Percentiles rank a stretch among this genome's conserved stretches.
These are phyloP conservation scores for Orychophragmus violaceus DNA, from an alignment of 345 rosid species.

Conservation along the genomic window DNA sequence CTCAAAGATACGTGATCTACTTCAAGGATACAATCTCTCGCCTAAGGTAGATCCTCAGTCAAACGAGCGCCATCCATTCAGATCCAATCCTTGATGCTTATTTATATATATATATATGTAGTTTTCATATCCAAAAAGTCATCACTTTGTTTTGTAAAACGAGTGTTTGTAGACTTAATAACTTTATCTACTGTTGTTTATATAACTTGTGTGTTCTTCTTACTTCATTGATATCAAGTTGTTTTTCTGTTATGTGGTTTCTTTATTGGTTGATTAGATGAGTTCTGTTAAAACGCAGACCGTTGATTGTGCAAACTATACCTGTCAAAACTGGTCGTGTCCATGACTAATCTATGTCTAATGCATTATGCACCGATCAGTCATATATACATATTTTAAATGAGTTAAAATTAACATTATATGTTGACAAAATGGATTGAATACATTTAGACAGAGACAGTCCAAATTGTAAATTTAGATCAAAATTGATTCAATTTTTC, in stretches of 20 bases:
- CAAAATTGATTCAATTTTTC: too few species aligned
- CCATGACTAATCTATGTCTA: too few species aligned
- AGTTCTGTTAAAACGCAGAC: background rate
- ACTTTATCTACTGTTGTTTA: background rate
- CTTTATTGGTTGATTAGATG: background rate
- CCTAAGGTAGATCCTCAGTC: constrained; percentile 46
- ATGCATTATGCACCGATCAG: too few species aligned
- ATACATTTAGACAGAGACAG: too few species aligned
- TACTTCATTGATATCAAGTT: constrained; percentile 4
- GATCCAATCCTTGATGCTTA: constrained; percentile 43
- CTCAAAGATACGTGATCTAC: constrained; percentile 57
- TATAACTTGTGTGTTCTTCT: constrained; percentile 1
- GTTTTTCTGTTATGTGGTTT: background rate
- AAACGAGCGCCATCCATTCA: constrained; percentile 46
- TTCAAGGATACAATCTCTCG: constrained; percentile 45
- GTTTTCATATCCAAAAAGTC: background rate
- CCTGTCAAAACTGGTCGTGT: too few species aligned
- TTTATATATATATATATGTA: background rate
- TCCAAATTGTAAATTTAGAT: too few species aligned
- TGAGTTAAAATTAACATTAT: too few species aligned
- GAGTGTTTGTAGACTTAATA: constrained; percentile 2
- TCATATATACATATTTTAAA: too few species aligned
- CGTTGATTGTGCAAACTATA: background rate
- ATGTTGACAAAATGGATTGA: too few species aligned
- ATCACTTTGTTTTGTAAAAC: constrained; percentile 1